Evolutionary conservation across 129 eudicot species (phyloP).

Genomic region (Helichrysum umbraculigerum): DNA sequence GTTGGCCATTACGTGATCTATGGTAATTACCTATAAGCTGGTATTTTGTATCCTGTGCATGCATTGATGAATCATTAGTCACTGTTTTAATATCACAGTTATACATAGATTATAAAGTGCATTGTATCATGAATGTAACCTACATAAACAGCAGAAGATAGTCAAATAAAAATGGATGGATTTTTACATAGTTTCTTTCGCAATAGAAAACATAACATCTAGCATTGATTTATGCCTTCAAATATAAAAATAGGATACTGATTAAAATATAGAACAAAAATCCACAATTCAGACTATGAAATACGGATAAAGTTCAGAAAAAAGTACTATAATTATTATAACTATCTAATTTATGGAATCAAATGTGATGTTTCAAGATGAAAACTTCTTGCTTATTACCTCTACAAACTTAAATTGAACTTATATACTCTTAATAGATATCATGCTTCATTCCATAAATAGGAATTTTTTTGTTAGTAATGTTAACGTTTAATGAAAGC

Average conservation of each 20-base stretch:
- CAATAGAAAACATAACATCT: conserved; percentile 5
- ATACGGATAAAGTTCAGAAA: too few species aligned
- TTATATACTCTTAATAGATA: too few species aligned
- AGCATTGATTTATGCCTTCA: neutral
- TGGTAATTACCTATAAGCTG: conserved; percentile 17
- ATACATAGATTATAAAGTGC: conserved; percentile 2
- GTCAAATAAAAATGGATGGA: neutral
- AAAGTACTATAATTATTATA: too few species aligned
- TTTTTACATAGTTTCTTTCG: conserved; percentile 8
- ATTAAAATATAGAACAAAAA: too few species aligned
- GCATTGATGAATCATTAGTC: conserved; percentile 1
- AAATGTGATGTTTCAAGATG: too few species aligned
- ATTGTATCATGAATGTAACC: neutral
- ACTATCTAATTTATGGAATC: too few species aligned
- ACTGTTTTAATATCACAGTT: conserved; percentile 3
- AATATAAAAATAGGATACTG: neutral
- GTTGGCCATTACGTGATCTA: conserved; percentile 42
- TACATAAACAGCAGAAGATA: neutral
- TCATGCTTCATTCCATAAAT: too few species aligned
- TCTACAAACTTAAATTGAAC: too few species aligned
- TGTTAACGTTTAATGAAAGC: too few species aligned
- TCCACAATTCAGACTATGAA: too few species aligned
- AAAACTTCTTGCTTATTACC: too few species aligned
- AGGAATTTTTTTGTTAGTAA: too few species aligned
- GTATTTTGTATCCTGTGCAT: conserved; percentile 21